Evolutionary conservation across 2,329 filamentous ascomycete species (phyloP).

Genomic region (Bipolaris cookei): DNA sequence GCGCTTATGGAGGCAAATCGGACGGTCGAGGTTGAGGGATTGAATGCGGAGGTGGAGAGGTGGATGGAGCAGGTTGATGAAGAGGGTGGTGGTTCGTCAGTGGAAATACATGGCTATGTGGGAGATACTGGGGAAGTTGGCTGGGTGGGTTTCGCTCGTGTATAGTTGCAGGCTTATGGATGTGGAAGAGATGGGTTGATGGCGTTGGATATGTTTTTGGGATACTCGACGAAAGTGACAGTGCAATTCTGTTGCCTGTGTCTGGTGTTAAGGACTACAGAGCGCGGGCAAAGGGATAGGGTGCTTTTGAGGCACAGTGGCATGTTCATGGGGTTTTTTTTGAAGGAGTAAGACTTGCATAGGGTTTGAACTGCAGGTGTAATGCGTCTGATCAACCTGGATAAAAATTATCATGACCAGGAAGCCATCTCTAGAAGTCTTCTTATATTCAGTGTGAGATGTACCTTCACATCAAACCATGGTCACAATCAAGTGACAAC

Average conservation of each 20-base stretch:
- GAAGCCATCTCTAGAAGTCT: neutral
- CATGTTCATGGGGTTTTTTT: neutral
- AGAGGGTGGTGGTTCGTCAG: neutral
- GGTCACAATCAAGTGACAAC: neutral
- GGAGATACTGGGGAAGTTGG: neutral
- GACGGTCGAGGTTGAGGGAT: neutral
- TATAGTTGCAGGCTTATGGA: too few species aligned
- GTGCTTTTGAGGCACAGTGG: neutral
- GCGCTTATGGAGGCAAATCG: conserved; percentile 8
- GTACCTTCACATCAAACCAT: neutral
- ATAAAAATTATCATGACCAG: neutral
- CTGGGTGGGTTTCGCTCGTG: neutral
- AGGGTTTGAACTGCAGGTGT: neutral
- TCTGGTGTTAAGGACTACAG: neutral
- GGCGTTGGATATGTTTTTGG: neutral
- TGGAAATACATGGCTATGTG: neutral
- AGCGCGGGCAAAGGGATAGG: too few species aligned
- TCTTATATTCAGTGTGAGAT: too few species aligned
- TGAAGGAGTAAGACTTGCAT: neutral
- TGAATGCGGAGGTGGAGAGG: neutral
- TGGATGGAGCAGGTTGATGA: neutral
- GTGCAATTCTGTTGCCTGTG: neutral
- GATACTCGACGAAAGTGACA: neutral
- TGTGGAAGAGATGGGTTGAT: neutral
- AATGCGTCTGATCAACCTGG: neutral